A percentile compares a stretch with the other conserved stretches of the same genome.
Evolutionary conservation across 352 stramenopile species (phyloP).

Genomic region (Phytophthora litchii): DNA sequence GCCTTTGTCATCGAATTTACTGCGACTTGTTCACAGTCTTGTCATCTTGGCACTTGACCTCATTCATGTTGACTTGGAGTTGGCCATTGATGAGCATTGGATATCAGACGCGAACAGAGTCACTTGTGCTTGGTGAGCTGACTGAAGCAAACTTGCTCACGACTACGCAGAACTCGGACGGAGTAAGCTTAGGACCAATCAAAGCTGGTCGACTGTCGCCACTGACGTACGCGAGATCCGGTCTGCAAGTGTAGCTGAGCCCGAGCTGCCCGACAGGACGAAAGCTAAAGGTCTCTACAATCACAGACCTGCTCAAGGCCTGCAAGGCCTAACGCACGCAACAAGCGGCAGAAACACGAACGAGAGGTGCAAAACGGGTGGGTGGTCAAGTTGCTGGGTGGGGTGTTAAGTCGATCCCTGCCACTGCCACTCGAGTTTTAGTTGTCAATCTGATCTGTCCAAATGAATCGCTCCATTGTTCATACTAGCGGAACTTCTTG

Average conservation of each 20-base stretch:
- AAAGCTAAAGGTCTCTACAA: slow-evolving; percentile 27
- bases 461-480: slow-evolving; percentile 12
- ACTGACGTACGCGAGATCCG: slow-evolving; percentile 29
- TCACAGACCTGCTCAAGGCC: slow-evolving; percentile 16
- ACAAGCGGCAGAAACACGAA: slow-evolving; percentile 35
- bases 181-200: slow-evolving; percentile 23
- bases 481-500: slow-evolving; percentile 10
- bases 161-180: slow-evolving; percentile 7
- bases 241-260: slow-evolving; percentile 21
- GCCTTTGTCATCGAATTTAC: slow-evolving; percentile 1
- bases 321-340: slow-evolving; percentile 25
- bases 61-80: too few relatives aligned
- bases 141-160: background rate
- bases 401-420: slow-evolving; percentile 9
- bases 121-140: slow-evolving; percentile 7
- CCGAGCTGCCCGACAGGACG: slow-evolving; percentile 20
- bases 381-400: slow-evolving; percentile 19
- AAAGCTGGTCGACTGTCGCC: slow-evolving; percentile 27
- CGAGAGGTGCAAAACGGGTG: slow-evolving; percentile 10
- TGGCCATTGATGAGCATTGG: slow-evolving; percentile 4
- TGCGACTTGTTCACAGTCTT: slow-evolving; percentile 2
- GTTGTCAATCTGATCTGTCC: slow-evolving; percentile 23
- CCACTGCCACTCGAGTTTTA: slow-evolving; percentile 32
- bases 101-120: slow-evolving; percentile 26
- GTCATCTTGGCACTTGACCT: background rate